Conservation (phyloP, 129 eudicot species). For the Helianthus annuus region DNA sequence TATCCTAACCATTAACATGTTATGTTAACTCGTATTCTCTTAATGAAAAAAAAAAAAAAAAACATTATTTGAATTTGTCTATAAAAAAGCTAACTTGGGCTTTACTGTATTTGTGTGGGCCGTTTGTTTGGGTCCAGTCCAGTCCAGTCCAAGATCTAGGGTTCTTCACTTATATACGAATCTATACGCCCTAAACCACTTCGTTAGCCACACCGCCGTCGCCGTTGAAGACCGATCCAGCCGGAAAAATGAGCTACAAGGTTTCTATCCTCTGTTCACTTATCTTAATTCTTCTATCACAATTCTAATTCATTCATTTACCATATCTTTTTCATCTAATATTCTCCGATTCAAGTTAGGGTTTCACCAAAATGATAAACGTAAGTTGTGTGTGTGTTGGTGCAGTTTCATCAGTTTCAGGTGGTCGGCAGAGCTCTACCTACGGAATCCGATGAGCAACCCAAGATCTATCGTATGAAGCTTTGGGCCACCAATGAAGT, state of each 20-base stretch:
- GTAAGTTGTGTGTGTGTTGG: neutral
- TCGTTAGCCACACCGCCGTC: slow-evolving; percentile 16
- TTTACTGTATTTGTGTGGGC: neutral
- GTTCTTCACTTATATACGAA: slow-evolving; percentile 37
- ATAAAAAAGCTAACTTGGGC: neutral
- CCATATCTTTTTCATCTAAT: no score
- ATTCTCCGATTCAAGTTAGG: neutral
- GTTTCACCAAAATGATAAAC: neutral
- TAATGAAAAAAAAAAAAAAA: no score
- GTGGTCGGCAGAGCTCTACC: slow-evolving; percentile 94
- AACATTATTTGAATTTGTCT: no score
- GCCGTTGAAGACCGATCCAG: slow-evolving; percentile 16
- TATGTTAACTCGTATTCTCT: no score
- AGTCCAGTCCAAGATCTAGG: slow-evolving; percentile 22
- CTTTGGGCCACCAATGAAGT: slow-evolving; percentile 98
- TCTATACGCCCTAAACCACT: slow-evolving; percentile 23
- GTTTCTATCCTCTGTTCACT: neutral
- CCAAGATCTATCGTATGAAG: slow-evolving; percentile 95
- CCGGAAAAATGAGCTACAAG: slow-evolving; percentile 29
- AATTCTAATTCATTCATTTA: no score
- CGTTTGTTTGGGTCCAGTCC: slow-evolving; percentile 6
- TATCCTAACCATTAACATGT: no score
- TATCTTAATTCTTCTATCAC: no score
- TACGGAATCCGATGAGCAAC: slow-evolving; percentile 80
- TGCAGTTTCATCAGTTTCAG: slow-evolving; percentile 94